phyloP scores from a whole-genome alignment of 768 basidiomycete genomes.

The Tricholoma flavovirens region DNA sequence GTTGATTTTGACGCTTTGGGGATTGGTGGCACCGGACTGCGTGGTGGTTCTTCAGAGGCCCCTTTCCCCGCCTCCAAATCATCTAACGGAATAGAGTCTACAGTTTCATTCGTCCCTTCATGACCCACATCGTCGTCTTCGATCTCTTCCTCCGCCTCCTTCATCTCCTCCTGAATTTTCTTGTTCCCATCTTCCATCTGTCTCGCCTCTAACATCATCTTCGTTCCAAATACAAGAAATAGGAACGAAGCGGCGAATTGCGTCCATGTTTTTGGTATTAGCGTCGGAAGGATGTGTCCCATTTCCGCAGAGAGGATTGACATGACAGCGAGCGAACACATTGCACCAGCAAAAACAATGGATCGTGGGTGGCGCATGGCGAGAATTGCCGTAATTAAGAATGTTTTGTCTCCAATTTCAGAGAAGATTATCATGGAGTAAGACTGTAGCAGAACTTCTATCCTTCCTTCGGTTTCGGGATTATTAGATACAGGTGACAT shows the following conservation, averaged over 20 bases:
- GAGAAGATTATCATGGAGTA: slow-evolving; percentile 91
- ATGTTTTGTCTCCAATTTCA: slow-evolving; percentile 95
- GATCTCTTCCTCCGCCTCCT: slow-evolving; percentile 94
- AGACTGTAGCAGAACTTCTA: slow-evolving; percentile 66
- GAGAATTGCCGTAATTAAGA: slow-evolving; percentile 78
- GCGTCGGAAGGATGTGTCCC: slow-evolving; percentile 82
- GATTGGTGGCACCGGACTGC: slow-evolving; percentile 9
- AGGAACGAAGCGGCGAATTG: slow-evolving; percentile 71
- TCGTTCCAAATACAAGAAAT: slow-evolving; percentile 85
- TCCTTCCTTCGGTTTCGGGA: slow-evolving; percentile 20
- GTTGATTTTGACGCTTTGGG: slow-evolving; percentile 19
- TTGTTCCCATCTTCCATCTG: slow-evolving; percentile 73
- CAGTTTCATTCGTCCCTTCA: slow-evolving; percentile 33
- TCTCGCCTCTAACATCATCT: slow-evolving; percentile 83
- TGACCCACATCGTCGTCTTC: slow-evolving; percentile 65
- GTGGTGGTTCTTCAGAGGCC: slow-evolving; percentile 6
- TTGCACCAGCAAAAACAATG: slow-evolving; percentile 84
- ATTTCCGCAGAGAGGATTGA: slow-evolving; percentile 89
- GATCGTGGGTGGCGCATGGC: slow-evolving; percentile 90
- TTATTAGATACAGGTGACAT: slow-evolving; percentile 9
- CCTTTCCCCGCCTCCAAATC: slow-evolving; percentile 66
- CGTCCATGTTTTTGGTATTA: slow-evolving; percentile 71
- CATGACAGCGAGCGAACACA: slow-evolving; percentile 87
- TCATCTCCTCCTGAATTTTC: slow-evolving; percentile 91
- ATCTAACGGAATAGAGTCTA: slow-evolving; percentile 56